These are phyloP conservation scores for Fennellomyces sp. DNA, from an alignment of 371 early-diverging fungal species.

Conservation along the genomic window DNA sequence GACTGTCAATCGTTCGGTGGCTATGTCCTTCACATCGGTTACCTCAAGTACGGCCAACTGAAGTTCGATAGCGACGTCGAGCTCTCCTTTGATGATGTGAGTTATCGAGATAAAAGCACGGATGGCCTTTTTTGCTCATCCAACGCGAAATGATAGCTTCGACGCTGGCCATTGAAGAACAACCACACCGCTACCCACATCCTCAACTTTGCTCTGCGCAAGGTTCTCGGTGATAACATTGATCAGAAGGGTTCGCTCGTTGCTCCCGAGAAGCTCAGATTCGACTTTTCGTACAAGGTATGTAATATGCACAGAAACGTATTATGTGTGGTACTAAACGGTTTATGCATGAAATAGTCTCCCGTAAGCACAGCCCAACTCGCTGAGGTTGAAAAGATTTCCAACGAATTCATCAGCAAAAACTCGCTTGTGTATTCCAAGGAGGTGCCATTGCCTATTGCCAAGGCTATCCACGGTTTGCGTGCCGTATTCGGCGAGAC, in stretches of 20 bases:
- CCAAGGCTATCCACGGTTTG: slow-evolving; percentile 86
- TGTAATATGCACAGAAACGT: too few species aligned
- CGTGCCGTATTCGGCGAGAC: slow-evolving; percentile 97
- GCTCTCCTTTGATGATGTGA: slow-evolving; percentile 82
- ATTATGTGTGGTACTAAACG: too few species aligned
- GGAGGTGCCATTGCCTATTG: slow-evolving; percentile 85
- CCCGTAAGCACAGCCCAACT: slow-evolving; percentile 85
- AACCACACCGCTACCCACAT: slow-evolving; percentile 99
- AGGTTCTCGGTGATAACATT: slow-evolving; percentile 73
- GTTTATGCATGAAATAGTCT: slow-evolving; percentile 45
- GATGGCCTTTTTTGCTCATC: neutral
- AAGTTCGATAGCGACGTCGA: slow-evolving; percentile 72
- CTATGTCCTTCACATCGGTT: slow-evolving; percentile 97
- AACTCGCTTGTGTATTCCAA: slow-evolving; percentile 80
- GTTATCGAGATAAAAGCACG: neutral
- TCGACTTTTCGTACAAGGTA: slow-evolving; percentile 91
- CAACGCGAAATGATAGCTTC: slow-evolving; percentile 42
- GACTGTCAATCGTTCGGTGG: slow-evolving; percentile 96
- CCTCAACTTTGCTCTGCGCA: slow-evolving; percentile 94
- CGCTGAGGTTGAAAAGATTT: slow-evolving; percentile 80
- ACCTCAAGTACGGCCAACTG: slow-evolving; percentile 86
- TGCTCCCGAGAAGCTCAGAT: slow-evolving; percentile 95
- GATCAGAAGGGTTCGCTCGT: slow-evolving; percentile 99
- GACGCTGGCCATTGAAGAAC: slow-evolving; percentile 90
- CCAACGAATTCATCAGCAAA: slow-evolving; percentile 79